A percentile compares a stretch with the other conserved stretches of the same genome.
Conservation (phyloP, 1,284 basidiomycete genomes). For the Boletus semigastroideus region DNA sequence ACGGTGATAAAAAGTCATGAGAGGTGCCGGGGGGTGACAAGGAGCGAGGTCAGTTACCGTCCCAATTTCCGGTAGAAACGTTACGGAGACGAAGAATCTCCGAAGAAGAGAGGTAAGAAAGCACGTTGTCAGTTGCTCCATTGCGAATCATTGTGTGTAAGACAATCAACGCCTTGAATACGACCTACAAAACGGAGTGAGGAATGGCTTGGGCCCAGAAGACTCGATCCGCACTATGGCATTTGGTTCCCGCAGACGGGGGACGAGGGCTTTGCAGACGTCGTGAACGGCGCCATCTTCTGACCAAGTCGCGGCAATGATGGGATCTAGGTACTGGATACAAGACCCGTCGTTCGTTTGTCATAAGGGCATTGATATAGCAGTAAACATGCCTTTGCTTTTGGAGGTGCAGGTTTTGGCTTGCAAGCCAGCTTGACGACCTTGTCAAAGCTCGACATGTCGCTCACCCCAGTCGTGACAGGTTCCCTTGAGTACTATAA, state of each 20-base stretch:
- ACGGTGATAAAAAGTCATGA: constrained; percentile 6
- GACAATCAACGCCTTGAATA: constrained; percentile 95
- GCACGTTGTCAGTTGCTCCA: constrained; percentile 89
- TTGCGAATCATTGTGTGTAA: constrained; percentile 95
- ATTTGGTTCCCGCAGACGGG: constrained; percentile 87
- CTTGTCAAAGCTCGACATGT: constrained; percentile 81
- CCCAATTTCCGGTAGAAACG: constrained; percentile 75
- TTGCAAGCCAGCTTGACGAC: constrained; percentile 92
- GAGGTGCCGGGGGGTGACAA: constrained; percentile 1
- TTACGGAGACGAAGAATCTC: constrained; percentile 81
- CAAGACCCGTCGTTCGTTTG: too few species aligned
- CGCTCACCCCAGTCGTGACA: background rate
- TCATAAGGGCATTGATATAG: background rate
- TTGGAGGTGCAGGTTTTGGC: constrained; percentile 91
- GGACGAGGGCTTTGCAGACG: constrained; percentile 84
- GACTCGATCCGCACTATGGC: constrained; percentile 62
- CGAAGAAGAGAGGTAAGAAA: constrained; percentile 76
- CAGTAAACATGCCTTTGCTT: constrained; percentile 69
- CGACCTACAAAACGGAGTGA: constrained; percentile 55
- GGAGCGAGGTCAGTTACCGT: constrained; percentile 51
- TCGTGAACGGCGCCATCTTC: constrained; percentile 91
- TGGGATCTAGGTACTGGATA: constrained; percentile 78
- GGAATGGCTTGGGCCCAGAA: background rate
- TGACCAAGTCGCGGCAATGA: constrained; percentile 92
- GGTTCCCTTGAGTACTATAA: constrained; percentile 18